Base-by-base conservation (phyloP, 176 grass and related monocot species). In the Ensete glaucum region DNA sequence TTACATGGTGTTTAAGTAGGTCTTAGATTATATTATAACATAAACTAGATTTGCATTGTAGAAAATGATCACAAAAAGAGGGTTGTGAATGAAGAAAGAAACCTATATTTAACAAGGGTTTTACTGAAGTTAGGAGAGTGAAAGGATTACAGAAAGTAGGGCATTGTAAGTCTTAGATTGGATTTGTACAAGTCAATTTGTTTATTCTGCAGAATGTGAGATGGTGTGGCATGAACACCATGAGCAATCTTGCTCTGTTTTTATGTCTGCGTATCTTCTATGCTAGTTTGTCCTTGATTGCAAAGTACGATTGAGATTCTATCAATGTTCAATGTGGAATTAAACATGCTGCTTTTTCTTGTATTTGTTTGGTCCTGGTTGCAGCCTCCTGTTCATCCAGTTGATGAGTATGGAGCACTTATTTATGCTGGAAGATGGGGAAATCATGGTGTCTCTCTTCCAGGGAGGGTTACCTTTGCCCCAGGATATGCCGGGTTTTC, bases 371-470 rank as follows among this genome's bases (percentile, higher is more conserved):
- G 20, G 17, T 82, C 20, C 34, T 62, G 56, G 4, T 73, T 21
- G 11, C 81, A 83, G 81, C 56, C 67, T 50, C 58, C 75, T 66
- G 81, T 83, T 23, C 70, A 29, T 66, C 68, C 68, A 65, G 76
- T 79, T 43, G 82, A 83, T 67, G 82, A 83, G 21, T 79, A 79
- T 79, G 82, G 82, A 16, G 76, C 76, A 67, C 82, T 74, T 72
- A 73, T 78, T 64, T 83, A 83, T 74, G 76, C 82, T 73, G 76
- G 76, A 50, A 78, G 82, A 73, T 83, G 82, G 82, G 82, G 76
- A 64, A 83, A 67, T 57, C 58, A 83, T 67, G 76, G 82, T n/a
- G 62, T 74, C 50, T 83, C 82, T 66, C 76, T 78, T 63, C 75
- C 82, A 34, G 82, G 76, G 20, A 83, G 82, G 69, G 58, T 83